A percentile compares a stretch with the other conserved stretches of the same genome.
These are phyloP conservation scores for Umbellularia californica DNA, from an alignment of 164 flowering plant species.

Conservation along the genomic window DNA sequence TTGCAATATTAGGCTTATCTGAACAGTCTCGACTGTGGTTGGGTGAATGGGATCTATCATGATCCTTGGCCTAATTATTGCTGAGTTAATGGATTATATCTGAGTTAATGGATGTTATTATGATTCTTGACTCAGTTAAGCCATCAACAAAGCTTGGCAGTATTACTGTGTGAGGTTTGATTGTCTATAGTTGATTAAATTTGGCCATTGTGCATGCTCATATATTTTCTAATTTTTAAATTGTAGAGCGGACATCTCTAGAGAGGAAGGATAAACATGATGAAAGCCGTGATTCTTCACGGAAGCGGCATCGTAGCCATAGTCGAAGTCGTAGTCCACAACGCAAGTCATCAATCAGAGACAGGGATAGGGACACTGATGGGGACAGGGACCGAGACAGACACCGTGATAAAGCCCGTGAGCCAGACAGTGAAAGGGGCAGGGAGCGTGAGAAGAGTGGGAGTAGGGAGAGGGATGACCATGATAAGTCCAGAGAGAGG, in stretches of 20 bases:
- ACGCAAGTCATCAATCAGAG: conserved; percentile 47
- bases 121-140: too few species aligned
- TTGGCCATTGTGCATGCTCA: neutral
- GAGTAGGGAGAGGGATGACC: conserved; percentile 51
- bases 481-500: conserved; percentile 34
- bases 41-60: too few species aligned
- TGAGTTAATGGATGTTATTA: too few species aligned
- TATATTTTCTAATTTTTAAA: conserved; percentile 3
- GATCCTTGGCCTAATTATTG: too few species aligned
- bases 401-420: conserved; percentile 51
- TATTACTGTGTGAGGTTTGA: too few species aligned
- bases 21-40: too few species aligned
- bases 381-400: conserved; percentile 48
- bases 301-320: conserved; percentile 67
- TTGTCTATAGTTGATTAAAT: too few species aligned
- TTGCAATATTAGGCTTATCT: neutral
- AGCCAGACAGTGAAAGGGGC: conserved; percentile 39
- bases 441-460: conserved; percentile 48
- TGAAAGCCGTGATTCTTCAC: conserved; percentile 53
- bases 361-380: conserved; percentile 49
- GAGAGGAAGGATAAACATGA: conserved; percentile 65
- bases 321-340: conserved; percentile 73
- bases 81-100: too few species aligned
- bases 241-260: conserved; percentile 48
- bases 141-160: too few species aligned